These are phyloP conservation scores for Sporothrix humicola DNA, from an alignment of 2,329 filamentous ascomycete species.

Conservation along the genomic window DNA sequence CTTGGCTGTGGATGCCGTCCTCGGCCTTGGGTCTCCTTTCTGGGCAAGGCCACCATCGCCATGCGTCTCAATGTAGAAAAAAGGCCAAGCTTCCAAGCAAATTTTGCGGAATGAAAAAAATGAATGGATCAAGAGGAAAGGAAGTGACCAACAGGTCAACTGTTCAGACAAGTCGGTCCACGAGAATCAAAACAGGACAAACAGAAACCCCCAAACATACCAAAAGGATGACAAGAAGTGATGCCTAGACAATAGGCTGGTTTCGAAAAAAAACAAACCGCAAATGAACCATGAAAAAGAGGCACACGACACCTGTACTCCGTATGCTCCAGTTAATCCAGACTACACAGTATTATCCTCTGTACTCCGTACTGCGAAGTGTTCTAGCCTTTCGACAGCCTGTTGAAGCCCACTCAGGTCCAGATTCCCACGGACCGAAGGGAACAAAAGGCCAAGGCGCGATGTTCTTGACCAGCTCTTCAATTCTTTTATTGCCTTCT, in stretches of 20 bases:
- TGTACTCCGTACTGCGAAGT: too few species aligned
- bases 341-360: too few species aligned
- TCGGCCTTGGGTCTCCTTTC: conserved; percentile 6
- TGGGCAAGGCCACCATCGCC: neutral
- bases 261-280: too few species aligned
- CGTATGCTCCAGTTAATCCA: too few species aligned
- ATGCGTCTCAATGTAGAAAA: neutral
- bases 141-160: too few species aligned
- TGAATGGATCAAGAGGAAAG: neutral
- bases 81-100: neutral
- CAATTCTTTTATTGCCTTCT: too few species aligned
- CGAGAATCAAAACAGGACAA: neutral
- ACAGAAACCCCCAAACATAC: neutral
- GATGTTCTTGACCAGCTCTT: too few species aligned
- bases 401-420: neutral
- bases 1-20: neutral
- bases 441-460: neutral
- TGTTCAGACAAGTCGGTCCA: too few species aligned
- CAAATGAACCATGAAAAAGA: too few species aligned
- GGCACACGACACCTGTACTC: too few species aligned
- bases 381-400: neutral
- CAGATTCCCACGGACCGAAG: neutral
- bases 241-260: neutral
- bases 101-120: neutral
- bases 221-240: neutral